Evolutionary conservation across 148 eudicot genomes (phyloP), one percentile per base, ranked within the genome.

Genomic region (Diospyros kaki): DNA sequence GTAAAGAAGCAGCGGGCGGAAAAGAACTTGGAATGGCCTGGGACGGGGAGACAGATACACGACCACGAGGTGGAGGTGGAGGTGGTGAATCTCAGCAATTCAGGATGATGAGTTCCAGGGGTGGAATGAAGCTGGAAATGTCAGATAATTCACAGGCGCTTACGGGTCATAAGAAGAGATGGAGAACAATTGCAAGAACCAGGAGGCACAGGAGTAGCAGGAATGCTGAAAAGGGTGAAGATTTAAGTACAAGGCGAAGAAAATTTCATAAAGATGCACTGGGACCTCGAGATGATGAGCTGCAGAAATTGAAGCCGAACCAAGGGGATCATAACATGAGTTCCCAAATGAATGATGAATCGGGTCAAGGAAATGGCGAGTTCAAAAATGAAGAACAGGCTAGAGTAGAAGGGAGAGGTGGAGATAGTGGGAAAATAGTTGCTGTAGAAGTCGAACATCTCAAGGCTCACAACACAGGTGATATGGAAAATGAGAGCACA

Each of bases 141-240:
- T 59, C 58, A 67, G 75, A 69, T 45, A 73, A 17, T 28, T n/a
- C 66, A 41, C 71, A 18, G 2, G 74, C 18, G 41, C 62, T 78
- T 52, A 50, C 58, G 58, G 75, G 79, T 18, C 1, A 64, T 40
- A 72, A 83, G 42, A 83, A 71, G 75, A 88, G 82, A 73, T 79
- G 71, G 89, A 81, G 73, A 80, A 75, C 75, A 4, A n/a, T 40
- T 69, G 62, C 71, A 10, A 80, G 63, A 68, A 85, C 73, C 59
- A 79, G 73, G 40, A 42, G 67, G 50, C 58, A 28, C 3, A 46
- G 43, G 53, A 62, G 8, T 48, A 11, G 64, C 56, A 9, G 5
- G 58, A 58, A 51, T n/a, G 40, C 59, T 1, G 74, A 51, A 5
- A 69, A 14, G 28, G 28, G 28, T 43, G 51, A 40, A 9, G 69